Evolutionary conservation across 2,329 filamentous ascomycete genomes (phyloP).

Genomic region (Zalaria sp.): DNA sequence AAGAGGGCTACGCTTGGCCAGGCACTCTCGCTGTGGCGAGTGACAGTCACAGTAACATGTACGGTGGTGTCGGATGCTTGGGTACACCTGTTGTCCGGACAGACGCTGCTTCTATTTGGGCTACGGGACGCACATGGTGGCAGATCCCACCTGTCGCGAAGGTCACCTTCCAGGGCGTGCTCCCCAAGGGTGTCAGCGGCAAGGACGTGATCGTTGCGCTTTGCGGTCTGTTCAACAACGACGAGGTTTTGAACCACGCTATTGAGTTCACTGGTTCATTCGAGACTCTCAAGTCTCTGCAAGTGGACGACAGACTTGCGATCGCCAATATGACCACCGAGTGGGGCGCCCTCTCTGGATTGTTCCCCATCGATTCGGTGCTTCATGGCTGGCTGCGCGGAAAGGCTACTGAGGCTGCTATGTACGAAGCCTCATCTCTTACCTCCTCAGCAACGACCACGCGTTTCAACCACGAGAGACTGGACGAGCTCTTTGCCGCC

Average conservation of each 20-base stretch:
- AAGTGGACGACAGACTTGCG: slow-evolving; percentile 59
- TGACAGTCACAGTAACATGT: slow-evolving; percentile 68
- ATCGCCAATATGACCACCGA: slow-evolving; percentile 75
- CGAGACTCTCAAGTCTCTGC: slow-evolving; percentile 58
- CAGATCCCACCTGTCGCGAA: slow-evolving; percentile 74
- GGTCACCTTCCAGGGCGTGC: slow-evolving; percentile 59
- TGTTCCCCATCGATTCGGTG: slow-evolving; percentile 68
- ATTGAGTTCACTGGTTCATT: slow-evolving; percentile 78
- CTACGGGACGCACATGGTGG: slow-evolving; percentile 74
- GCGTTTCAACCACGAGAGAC: slow-evolving; percentile 56
- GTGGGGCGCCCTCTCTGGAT: slow-evolving; percentile 58
- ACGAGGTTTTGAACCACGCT: slow-evolving; percentile 80
- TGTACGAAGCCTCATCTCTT: slow-evolving; percentile 37
- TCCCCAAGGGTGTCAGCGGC: slow-evolving; percentile 70
- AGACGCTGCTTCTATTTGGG: slow-evolving; percentile 76
- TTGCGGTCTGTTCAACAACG: slow-evolving; percentile 71
- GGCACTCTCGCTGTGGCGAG: slow-evolving; percentile 69
- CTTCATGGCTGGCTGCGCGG: slow-evolving; percentile 60
- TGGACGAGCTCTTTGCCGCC: slow-evolving; percentile 59
- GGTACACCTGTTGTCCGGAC: slow-evolving; percentile 76
- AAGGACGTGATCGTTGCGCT: slow-evolving; percentile 91
- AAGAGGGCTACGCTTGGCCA: slow-evolving; percentile 75
- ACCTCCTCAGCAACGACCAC: slow-evolving; percentile 33
- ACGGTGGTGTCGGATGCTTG: slow-evolving; percentile 63
- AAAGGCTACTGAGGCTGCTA: slow-evolving; percentile 60